Base-by-base conservation (phyloP, 75 land plant genomes). In the Azolla pinnata region DNA sequence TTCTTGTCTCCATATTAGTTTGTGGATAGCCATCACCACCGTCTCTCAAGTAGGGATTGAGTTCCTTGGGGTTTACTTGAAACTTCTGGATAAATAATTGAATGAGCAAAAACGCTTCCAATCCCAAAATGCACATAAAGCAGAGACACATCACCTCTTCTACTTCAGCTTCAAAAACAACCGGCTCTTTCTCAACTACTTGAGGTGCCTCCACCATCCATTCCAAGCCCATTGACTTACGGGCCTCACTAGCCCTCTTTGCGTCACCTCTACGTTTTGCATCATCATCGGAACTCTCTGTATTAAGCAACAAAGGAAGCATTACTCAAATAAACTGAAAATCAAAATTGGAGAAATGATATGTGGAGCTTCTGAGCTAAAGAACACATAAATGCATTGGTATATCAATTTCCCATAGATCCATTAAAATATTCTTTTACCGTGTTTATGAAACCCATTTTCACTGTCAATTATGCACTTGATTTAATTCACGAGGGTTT, bases 161-260 rank as follows among this genome's bases (percentile, higher is more conserved):
- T 34, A 61, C 63, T 54, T 79, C 73, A 14, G 54, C 55, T 33
- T 70, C 54, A 34, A 64, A 66, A 28, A 54, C 63, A 31, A 57
- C 62, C 16, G 44, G 66, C 34, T 50, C 29, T 25, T 54, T 44
- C 14, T 72, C 60, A 30, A 35, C 24, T 29, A 32, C 17, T 5
- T 34, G 25, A 49, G 73, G 67, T 32, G 96, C 79, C 33, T 60
- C 71, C 16, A 75, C 59, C 97, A 83, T 88, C 97, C 97, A 92
- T 9, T 88, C 97, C 28, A 92, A 70, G 7, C 97, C 97, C 69
- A 81, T 74, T 60, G 79, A 83, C 51, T 78, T 88, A 47, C 97
- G 78, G 2, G 29, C 56, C 5, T 5, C 40, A 35, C 5, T 35
- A 12, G 40, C 40, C 5, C 40, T 35, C 12, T 35, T 12, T 35